Evolutionary conservation across 2,329 filamentous ascomycete genomes (phyloP).

Genomic region (Grosmannia serpens): DNA sequence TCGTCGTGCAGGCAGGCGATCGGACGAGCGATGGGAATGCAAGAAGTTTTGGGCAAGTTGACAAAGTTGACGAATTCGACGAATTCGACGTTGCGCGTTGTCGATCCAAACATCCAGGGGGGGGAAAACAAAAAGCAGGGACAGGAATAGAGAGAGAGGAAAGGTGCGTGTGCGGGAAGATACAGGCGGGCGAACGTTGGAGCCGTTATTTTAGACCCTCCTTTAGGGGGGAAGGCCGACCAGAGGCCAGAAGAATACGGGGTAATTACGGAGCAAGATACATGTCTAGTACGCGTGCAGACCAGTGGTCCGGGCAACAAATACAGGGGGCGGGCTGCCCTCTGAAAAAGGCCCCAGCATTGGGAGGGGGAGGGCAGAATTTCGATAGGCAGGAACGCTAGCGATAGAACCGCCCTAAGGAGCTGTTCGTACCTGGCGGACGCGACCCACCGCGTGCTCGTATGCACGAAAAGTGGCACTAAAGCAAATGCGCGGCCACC

Average conservation of each 20-base stretch:
- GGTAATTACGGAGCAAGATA: constrained; percentile 4
- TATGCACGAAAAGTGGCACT: too few relatives aligned
- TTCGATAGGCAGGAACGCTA: too few relatives aligned
- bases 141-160: background rate
- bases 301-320: background rate
- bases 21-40: background rate
- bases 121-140: background rate
- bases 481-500: too few relatives aligned
- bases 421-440: too few relatives aligned
- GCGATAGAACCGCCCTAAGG: too few relatives aligned
- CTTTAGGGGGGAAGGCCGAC: background rate
- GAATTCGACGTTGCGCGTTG: background rate
- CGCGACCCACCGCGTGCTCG: too few relatives aligned
- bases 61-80: too few relatives aligned
- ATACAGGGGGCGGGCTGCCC: background rate
- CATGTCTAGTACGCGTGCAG: background rate
- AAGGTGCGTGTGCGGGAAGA: background rate
- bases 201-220: background rate
- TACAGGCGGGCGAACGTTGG: background rate
- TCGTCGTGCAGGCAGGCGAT: background rate
- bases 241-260: background rate
- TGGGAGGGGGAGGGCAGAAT: too few relatives aligned
- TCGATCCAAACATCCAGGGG: background rate
- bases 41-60: too few relatives aligned
- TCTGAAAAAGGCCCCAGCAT: background rate